Percentiles rank a stretch among this genome's conserved stretches.
phyloP scores from a whole-genome alignment of 2,329 filamentous ascomycete species.

The Metarhizium guizhouense region DNA sequence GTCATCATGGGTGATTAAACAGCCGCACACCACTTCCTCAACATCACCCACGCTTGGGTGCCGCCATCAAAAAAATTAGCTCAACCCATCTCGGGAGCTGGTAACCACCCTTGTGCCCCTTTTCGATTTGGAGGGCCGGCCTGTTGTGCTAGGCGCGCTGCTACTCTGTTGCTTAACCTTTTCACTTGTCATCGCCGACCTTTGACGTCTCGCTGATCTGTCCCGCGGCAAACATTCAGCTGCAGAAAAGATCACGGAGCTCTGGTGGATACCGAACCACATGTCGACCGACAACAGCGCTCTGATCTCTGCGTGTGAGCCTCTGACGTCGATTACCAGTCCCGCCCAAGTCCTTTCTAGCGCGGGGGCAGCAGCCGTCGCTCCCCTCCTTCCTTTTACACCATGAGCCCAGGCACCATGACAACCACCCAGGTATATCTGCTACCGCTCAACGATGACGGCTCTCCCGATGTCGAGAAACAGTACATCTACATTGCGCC shows the following conservation, averaged over 20 bases:
- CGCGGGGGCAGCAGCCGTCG: slow-evolving; percentile 10
- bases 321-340: slow-evolving; percentile 24
- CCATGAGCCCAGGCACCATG: slow-evolving; percentile 53
- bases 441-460: slow-evolving; percentile 84
- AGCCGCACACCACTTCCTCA: neutral
- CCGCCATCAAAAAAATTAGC: neutral
- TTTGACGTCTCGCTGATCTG: neutral
- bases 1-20: too few relatives aligned
- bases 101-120: neutral
- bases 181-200: neutral
- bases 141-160: neutral
- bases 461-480: slow-evolving; percentile 79
- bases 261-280: neutral
- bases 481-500: slow-evolving; percentile 89
- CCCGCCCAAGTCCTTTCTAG: slow-evolving; percentile 1
- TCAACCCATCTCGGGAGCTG: neutral
- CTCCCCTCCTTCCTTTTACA: slow-evolving; percentile 21
- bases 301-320: too few relatives aligned
- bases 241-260: neutral
- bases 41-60: neutral
- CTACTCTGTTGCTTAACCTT: neutral
- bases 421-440: slow-evolving; percentile 70
- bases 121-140: neutral
- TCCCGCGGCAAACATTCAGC: neutral
- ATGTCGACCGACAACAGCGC: too few relatives aligned